A percentile compares a stretch with the other conserved stretches of the same genome.
Conservation (phyloP, 202 grass and related monocot genomes). For the Panicum hallii region DNA sequence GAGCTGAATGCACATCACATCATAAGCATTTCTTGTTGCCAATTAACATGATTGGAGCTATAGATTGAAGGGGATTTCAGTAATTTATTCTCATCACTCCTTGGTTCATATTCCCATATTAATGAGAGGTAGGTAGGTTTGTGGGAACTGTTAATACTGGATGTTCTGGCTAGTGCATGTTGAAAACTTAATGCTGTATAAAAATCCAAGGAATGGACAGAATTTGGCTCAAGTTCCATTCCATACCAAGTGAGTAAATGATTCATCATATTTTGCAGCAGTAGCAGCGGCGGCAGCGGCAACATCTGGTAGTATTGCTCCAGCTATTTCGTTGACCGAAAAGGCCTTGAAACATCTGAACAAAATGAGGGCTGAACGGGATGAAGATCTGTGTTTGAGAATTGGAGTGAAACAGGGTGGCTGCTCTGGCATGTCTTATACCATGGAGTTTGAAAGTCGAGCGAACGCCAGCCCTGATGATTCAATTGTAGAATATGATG, state of each 20-base stretch:
- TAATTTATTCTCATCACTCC: not conserved
- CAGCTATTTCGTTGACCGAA: conserved; percentile 85
- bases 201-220: not conserved
- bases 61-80: not conserved
- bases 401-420: conserved; percentile 98
- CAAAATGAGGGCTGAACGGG: conserved; percentile 76
- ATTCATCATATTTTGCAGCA: conserved; percentile 26
- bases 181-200: not conserved
- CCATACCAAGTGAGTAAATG: not conserved
- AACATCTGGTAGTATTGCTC: conserved; percentile 64
- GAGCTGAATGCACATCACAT: not conserved
- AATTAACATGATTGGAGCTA: not conserved
- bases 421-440: conserved; percentile 99
- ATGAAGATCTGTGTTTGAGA: conserved; percentile 89
- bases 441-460: conserved; percentile 89
- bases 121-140: not conserved
- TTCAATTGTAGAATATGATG: conserved; percentile 87
- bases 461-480: conserved; percentile 66
- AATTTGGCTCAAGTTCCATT: not conserved
- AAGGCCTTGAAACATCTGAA: conserved; percentile 87
- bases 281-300: conserved; percentile 42
- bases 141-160: not conserved
- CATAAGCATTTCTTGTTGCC: not conserved
- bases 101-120: not conserved
- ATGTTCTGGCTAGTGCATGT: not conserved